Evolutionary conservation across 1,139 yeast species (phyloP).

Genomic region (Scheffersomyces stambukii): DNA sequence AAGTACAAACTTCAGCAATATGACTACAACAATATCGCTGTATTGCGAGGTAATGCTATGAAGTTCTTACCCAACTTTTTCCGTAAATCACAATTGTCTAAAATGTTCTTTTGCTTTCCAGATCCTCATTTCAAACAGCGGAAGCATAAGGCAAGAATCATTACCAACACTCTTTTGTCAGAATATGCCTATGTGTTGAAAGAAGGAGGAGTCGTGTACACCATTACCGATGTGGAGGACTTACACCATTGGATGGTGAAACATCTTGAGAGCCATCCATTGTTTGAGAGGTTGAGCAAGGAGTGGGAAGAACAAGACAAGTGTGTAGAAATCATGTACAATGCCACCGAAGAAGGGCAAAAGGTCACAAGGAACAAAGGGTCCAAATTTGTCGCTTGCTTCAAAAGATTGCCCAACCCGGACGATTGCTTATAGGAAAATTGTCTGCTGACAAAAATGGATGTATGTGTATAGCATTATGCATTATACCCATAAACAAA

Average conservation of each 20-base stretch:
- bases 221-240: slow-evolving; percentile 94
- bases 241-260: slow-evolving; percentile 95
- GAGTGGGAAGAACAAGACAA: slow-evolving; percentile 79
- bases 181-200: slow-evolving; percentile 89
- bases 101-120: slow-evolving; percentile 97
- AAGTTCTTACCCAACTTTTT: slow-evolving; percentile 94
- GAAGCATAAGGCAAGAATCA: slow-evolving; percentile 94
- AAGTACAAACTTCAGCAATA: slow-evolving; percentile 18
- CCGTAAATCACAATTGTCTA: slow-evolving; percentile 70
- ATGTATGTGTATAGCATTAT: slow-evolving; percentile 1
- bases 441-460: slow-evolving; percentile 1
- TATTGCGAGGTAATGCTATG: slow-evolving; percentile 94
- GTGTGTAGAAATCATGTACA: slow-evolving; percentile 84
- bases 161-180: slow-evolving; percentile 80
- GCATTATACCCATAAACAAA: neutral
- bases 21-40: slow-evolving; percentile 77
- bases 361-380: slow-evolving; percentile 92
- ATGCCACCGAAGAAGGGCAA: slow-evolving; percentile 95
- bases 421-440: slow-evolving; percentile 26
- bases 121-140: slow-evolving; percentile 98
- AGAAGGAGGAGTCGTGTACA: slow-evolving; percentile 86
- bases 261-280: slow-evolving; percentile 86
- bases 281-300: slow-evolving; percentile 73
- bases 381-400: slow-evolving; percentile 83
- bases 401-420: slow-evolving; percentile 66